Evolutionary conservation across 1,284 basidiomycete species (phyloP), one percentile per base, ranked within the genome.

Genomic region (Ceratobasidium sp.): DNA sequence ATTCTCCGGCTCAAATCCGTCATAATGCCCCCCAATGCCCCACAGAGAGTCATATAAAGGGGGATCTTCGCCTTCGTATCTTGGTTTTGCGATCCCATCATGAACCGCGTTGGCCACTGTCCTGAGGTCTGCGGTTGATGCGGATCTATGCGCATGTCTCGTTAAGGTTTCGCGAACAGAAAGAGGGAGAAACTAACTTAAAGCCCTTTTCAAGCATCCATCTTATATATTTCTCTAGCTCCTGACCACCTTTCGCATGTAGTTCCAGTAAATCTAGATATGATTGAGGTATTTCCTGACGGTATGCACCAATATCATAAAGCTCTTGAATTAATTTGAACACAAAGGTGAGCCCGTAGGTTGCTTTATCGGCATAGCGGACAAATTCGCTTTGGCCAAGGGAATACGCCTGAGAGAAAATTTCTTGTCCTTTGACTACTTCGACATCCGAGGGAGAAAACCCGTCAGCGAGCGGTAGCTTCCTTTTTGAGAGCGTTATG

Each of bases 131-230:
- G 50, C 16, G 10, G 14, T 18, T 5, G 64, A 28, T 10, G 64
- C 50, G 10, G 48, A 53, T 36, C 64, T 67, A 32, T 26, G 26
- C 23, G 26, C 10, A 12, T 9, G n/a, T 28, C 10, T 67, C n/a
- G 16, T 18, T 39, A 32, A 65, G 46, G 2, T 36, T 46, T 21
- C 28, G 26, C 18, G 23, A 5, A 6, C 8, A 18, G 23, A 16
- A n/a, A 61, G 23, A 2, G 4, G 5, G 28, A 18, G 9, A 21
- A n/a, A 57, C 64, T 3, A 34, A 70, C 65, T 70, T 53, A 26
- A 70, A 70, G 3, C 65, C 65, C 30, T 58, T 70, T 52, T 58
- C 58, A 21, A 70, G 36, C 65, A 70, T 70, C 65, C 65, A 70
- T 18, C 32, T 46, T 9, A 52, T 18, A 58, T 70, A 70, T 48